These are phyloP conservation scores for Neonectria sp. DNA, from an alignment of 2,329 filamentous ascomycete species.

Conservation along the genomic window DNA sequence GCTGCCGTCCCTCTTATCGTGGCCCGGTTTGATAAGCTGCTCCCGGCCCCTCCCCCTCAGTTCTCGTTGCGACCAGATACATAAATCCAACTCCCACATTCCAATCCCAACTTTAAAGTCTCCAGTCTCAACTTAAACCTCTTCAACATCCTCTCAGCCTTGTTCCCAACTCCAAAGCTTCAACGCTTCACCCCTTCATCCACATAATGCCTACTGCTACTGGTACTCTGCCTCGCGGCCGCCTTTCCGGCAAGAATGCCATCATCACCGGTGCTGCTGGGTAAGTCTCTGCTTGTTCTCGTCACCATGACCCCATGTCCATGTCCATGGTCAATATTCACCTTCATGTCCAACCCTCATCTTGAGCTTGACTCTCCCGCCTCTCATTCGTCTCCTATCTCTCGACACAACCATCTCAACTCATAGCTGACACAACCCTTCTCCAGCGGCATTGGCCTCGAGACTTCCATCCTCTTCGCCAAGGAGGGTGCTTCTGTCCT, in stretches of 20 bases:
- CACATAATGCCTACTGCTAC: conserved; percentile 50
- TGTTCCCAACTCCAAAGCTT: background rate
- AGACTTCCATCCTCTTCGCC: conserved; percentile 91
- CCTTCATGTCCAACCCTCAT: background rate
- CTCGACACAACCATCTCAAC: background rate
- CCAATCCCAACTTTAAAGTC: conserved; percentile 3
- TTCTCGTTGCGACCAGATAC: conserved; percentile 17
- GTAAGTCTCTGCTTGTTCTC: conserved; percentile 66
- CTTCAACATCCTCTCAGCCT: background rate
- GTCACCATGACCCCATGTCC: background rate
- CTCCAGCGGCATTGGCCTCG: conserved; percentile 88
- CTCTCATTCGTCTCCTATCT: background rate
- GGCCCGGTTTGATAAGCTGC: conserved; percentile 21
- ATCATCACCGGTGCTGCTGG: conserved; percentile 89
- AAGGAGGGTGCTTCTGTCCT: conserved; percentile 90
- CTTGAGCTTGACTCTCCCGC: background rate
- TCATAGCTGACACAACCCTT: conserved; percentile 21
- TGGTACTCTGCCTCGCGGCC: conserved; percentile 55
- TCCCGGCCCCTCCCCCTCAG: conserved; percentile 19
- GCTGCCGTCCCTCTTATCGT: conserved; percentile 23
- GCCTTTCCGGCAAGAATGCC: conserved; percentile 73
- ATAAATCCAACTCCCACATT: conserved; percentile 19
- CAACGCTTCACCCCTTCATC: conserved; percentile 4
- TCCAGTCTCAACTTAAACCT: conserved; percentile 1
- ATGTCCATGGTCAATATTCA: background rate